Evolutionary conservation across 2,329 filamentous ascomycete species (phyloP).

Genomic region (Clonostachys byssicola): DNA sequence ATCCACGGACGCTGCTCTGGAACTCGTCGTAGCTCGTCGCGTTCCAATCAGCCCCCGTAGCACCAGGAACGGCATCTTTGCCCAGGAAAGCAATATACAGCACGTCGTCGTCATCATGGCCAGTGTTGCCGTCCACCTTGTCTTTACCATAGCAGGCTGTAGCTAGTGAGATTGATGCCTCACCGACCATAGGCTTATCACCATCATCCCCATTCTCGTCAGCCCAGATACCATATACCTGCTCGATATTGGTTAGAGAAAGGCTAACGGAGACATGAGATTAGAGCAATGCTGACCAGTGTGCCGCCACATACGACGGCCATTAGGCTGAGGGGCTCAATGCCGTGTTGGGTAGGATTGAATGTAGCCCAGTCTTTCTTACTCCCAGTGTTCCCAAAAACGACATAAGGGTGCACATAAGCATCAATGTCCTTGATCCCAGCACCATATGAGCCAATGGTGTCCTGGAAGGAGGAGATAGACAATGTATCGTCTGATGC

Average conservation of each 20-base stretch:
- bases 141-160: constrained; percentile 42
- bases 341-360: constrained; percentile 30
- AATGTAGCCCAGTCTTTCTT: constrained; percentile 27
- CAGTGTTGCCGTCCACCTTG: constrained; percentile 46
- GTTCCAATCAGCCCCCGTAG: constrained; percentile 47
- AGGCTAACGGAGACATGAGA: too few relatives aligned
- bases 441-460: constrained; percentile 26
- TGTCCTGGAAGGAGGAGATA: constrained; percentile 40
- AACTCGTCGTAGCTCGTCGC: constrained; percentile 44
- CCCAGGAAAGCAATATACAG: constrained; percentile 60
- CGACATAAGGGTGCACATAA: constrained; percentile 47
- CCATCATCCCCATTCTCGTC: constrained; percentile 47
- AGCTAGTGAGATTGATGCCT: constrained; percentile 21
- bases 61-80: constrained; percentile 49
- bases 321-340: constrained; percentile 48
- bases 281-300: constrained; percentile 21
- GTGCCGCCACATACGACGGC: constrained; percentile 48
- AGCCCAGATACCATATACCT: constrained; percentile 50
- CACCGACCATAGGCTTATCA: constrained; percentile 34
- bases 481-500: constrained; percentile 34
- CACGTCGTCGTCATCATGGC: constrained; percentile 53
- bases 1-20: constrained; percentile 41
- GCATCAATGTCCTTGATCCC: constrained; percentile 38
- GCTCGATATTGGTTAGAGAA: too few relatives aligned
- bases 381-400: constrained; percentile 39